A percentile compares a stretch with the other conserved stretches of the same genome.
These are phyloP conservation scores for Rhododendron kiyosumense DNA, from an alignment of 148 eudicot species.

Conservation along the genomic window DNA sequence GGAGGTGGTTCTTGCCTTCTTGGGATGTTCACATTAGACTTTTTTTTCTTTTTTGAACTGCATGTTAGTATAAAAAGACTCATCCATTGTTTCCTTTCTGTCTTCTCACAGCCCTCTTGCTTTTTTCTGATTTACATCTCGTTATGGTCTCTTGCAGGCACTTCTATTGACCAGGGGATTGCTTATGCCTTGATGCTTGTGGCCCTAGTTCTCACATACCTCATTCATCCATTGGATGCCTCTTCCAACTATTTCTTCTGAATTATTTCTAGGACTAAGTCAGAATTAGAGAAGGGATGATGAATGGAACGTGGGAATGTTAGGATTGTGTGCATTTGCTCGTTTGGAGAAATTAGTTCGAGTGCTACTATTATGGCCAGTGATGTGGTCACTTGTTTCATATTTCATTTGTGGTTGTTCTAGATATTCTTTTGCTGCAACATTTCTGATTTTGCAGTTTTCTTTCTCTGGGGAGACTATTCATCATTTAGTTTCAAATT, in stretches of 20 bases:
- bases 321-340: not conserved
- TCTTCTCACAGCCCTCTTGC: not conserved
- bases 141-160: conserved; percentile 20
- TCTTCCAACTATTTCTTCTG: conserved; percentile 20
- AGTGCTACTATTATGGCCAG: not conserved
- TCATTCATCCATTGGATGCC: conserved; percentile 36
- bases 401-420: not conserved
- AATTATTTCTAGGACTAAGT: not conserved
- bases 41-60: too few species aligned
- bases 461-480: not conserved
- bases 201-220: conserved; percentile 40
- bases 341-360: not conserved
- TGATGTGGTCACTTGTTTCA: not conserved
- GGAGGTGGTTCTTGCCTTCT: not conserved
- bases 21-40: not conserved
- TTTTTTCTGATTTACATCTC: not conserved
- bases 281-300: not conserved
- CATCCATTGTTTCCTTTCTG: not conserved
- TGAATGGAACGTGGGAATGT: not conserved
- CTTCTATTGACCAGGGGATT: conserved; percentile 38
- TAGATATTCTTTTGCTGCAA: conserved; percentile 2
- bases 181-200: conserved; percentile 39
- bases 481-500: not conserved
- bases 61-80: too few species aligned
- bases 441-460: not conserved